Evolutionary conservation across 2,329 filamentous ascomycete species (phyloP), one percentile per base, ranked within the genome.

Genomic region (Fusarium chuoi): DNA sequence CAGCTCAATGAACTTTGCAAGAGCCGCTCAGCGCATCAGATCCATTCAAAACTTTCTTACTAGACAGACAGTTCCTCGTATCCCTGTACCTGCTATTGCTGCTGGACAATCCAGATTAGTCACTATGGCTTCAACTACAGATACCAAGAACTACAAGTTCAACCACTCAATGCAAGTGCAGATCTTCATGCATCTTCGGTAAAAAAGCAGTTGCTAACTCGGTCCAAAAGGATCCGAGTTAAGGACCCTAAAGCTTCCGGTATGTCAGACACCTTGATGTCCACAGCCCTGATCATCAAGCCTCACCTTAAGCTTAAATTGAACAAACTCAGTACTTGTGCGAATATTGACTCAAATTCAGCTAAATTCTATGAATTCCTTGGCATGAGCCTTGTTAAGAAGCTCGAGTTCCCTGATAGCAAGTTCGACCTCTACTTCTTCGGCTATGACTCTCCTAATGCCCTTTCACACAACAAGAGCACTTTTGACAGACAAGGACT

Each of bases 341-440:
- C 60, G 22, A 5, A 26, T 17, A 28, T 59, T 75, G 36, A 75
- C 70, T n/a, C 22, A 38, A 39, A 30, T 30, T 12, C 81, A 89
- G 91, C 98, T 83, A 93, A 96, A 77, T 99, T 97, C 84, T 99
- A 98, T 84, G 92, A 98, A 81, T 93, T 94, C 82, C 89, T 99
- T 24, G 96, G 96, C 78, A 91, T 98, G 89, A 95, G 88, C 80
- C 84, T 95, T 71, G 89, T 98, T 82, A 91, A 94, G 79, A 93
- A 95, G 84, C 87, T 96, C 52, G 87, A 92, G 71, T 93, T 94
- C 80, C 93, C 95, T 20, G 95, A 98, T 68, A 90, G 90, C 83
- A 98, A 97, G 81, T 98, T 98, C 83, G 94, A 96, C 79, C 90
- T 98, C 35, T 98, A 98, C 87, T 98, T 98, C 85, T 88, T 99